A percentile compares a stretch with the other conserved stretches of the same genome.
phyloP scores from a whole-genome alignment of 345 rosid genomes.

The Lepidium africanum region DNA sequence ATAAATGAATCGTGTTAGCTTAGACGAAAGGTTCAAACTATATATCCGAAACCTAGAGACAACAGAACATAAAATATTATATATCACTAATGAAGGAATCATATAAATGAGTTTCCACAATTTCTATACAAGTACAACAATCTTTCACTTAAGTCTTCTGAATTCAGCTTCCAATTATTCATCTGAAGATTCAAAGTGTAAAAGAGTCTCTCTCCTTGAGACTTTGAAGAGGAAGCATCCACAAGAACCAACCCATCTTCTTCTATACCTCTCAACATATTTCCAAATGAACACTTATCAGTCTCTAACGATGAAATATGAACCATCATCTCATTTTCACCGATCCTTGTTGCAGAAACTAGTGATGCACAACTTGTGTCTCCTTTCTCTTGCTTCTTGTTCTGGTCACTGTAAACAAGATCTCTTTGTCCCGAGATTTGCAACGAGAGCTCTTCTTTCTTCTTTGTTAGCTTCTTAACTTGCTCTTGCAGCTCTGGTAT shows the following conservation, averaged over 20 bases:
- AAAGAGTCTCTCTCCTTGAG: slow-evolving; percentile 44
- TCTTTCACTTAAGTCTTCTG: slow-evolving; percentile 10
- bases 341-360: slow-evolving; percentile 35
- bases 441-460: slow-evolving; percentile 40
- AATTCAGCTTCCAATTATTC: not conserved
- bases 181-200: slow-evolving; percentile 50
- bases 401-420: not conserved
- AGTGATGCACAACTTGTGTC: not conserved
- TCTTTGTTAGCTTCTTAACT: slow-evolving; percentile 30
- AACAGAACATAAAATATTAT: not conserved
- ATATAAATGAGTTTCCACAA: slow-evolving; percentile 2
- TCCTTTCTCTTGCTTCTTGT: slow-evolving; percentile 18
- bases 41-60: not conserved
- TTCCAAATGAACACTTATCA: slow-evolving; percentile 29
- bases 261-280: slow-evolving; percentile 37
- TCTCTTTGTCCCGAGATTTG: slow-evolving; percentile 20
- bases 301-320: slow-evolving; percentile 35
- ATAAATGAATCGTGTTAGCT: no score
- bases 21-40: no score
- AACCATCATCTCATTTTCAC: slow-evolving; percentile 37
- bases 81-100: not conserved
- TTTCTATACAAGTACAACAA: slow-evolving; percentile 15
- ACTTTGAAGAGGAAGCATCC: slow-evolving; percentile 54
- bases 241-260: slow-evolving; percentile 40
- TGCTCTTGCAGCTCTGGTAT: slow-evolving; percentile 47